phyloP scores from a whole-genome alignment of 2,329 filamentous ascomycete genomes.

The Ascochyta viciae-villosae region DNA sequence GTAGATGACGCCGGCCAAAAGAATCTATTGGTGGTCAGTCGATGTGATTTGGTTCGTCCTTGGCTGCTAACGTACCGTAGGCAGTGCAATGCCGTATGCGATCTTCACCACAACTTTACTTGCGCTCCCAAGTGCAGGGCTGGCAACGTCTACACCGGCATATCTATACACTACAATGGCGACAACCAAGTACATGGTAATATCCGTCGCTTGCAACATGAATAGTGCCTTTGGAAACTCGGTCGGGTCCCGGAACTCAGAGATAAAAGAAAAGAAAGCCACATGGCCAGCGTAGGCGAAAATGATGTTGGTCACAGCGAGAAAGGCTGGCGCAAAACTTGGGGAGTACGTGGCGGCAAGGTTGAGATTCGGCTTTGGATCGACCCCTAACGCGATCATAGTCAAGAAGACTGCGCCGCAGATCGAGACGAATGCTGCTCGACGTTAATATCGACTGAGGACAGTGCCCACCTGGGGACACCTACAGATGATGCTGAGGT shows the following conservation, averaged over 20 bases:
- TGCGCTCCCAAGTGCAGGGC: constrained; percentile 68
- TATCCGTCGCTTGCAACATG: constrained; percentile 65
- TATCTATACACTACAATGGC: constrained; percentile 72
- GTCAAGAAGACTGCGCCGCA: constrained; percentile 68
- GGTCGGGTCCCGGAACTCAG: constrained; percentile 66
- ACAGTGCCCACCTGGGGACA: too few species aligned
- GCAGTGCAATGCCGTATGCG: constrained; percentile 72
- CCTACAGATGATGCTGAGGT: constrained; percentile 63
- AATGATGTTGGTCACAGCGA: constrained; percentile 63
- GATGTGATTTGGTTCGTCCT: not conserved
- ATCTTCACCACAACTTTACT: constrained; percentile 66
- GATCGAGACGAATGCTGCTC: constrained; percentile 65
- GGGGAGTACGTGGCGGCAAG: constrained; percentile 24
- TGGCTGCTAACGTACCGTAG: constrained; percentile 53
- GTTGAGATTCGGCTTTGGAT: constrained; percentile 37
- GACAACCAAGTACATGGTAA: constrained; percentile 68
- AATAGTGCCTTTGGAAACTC: constrained; percentile 69
- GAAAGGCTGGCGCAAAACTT: constrained; percentile 27
- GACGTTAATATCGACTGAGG: too few species aligned
- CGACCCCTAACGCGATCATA: constrained; percentile 69
- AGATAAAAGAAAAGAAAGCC: constrained; percentile 71
- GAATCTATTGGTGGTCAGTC: constrained; percentile 52
- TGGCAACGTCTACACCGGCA: constrained; percentile 65
- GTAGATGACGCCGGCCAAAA: constrained; percentile 74
- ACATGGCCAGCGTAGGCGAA: constrained; percentile 73